Evolutionary conservation across 2,329 filamentous ascomycete genomes (phyloP), one percentile per base, ranked within the genome.

Genomic region (Fusarium pseudograminearum): DNA sequence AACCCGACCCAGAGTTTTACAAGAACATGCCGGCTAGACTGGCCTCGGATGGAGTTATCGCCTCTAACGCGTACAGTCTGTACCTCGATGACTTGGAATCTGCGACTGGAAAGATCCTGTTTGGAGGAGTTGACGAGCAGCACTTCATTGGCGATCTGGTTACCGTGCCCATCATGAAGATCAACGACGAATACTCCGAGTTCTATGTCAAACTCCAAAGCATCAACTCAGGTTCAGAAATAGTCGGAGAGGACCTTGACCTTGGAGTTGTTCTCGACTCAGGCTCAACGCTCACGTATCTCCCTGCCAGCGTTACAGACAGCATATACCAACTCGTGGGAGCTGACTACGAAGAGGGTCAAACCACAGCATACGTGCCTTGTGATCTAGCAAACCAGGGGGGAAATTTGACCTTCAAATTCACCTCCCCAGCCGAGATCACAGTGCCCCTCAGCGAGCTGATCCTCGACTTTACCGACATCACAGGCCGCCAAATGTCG

Each of bases 11-110:
- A 60, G 61, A 80, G 6, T 60, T 86, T 1, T 94, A 94, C 78
- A 79, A 87, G 44, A 94, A 94, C 76, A 82, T 94, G 9, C 91
- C 91, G 3, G 84, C 86, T 42, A 87, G 87, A 63, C 82, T 94
- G 82, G 87, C 87, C 2, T 78, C 86, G 31, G 82, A 86, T 6
- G 89, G 88, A 10, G 57, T 85, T 51, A 93, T 93, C 69, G 79
- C 85, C 20, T 89, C 90, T 20, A 90, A 86, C 57, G 89, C 91
- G 4, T 94, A 90, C 80, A 93, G 90, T 74, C 79, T 95, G 44
- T 94, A 90, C 89, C 82, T 94, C 20, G 91, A 94, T 79, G 91
- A 93, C 74, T 80, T 93, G 10, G 85, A 89, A 67, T 82, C 90
- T 26, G 87, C 79, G 72, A 87, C 83, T 1, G 92, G 92, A 56